These are phyloP conservation scores for Spathaspora sp. DNA, from an alignment of 805 yeast species.

Conservation along the genomic window DNA sequence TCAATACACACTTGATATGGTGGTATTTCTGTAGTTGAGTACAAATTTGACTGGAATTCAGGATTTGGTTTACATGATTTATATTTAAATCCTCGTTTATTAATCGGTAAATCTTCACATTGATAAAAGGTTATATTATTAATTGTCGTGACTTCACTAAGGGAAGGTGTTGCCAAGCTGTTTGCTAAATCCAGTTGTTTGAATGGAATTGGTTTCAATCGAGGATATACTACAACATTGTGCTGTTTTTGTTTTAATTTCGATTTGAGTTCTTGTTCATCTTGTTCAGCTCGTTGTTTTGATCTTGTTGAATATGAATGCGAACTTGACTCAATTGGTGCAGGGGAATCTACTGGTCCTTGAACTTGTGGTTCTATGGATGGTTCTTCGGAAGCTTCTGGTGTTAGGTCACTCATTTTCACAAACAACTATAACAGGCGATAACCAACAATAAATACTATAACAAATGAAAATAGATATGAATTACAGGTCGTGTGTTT, in stretches of 20 bases:
- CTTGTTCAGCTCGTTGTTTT: constrained; percentile 18
- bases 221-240: constrained; percentile 30
- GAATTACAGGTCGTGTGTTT: not conserved
- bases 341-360: constrained; percentile 1
- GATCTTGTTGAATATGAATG: constrained; percentile 23
- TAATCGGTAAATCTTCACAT: constrained; percentile 77
- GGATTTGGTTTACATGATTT: constrained; percentile 74
- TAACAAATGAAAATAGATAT: not conserved
- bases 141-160: constrained; percentile 5
- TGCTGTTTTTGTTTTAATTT: constrained; percentile 21
- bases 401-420: not conserved
- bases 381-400: constrained; percentile 8
- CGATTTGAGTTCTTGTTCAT: constrained; percentile 14
- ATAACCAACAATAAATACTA: not conserved
- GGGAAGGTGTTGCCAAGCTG: not conserved
- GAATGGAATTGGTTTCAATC: constrained; percentile 34
- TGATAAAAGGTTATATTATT: constrained; percentile 29
- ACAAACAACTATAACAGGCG: not conserved
- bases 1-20: constrained; percentile 59
- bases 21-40: constrained; percentile 69
- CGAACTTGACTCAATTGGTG: constrained; percentile 2
- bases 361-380: constrained; percentile 17
- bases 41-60: constrained; percentile 50
- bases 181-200: constrained; percentile 15
- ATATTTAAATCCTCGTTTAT: constrained; percentile 78